phyloP scores from a whole-genome alignment of 2,329 filamentous ascomycete species.

The Gaeumannomyces sp. region DNA sequence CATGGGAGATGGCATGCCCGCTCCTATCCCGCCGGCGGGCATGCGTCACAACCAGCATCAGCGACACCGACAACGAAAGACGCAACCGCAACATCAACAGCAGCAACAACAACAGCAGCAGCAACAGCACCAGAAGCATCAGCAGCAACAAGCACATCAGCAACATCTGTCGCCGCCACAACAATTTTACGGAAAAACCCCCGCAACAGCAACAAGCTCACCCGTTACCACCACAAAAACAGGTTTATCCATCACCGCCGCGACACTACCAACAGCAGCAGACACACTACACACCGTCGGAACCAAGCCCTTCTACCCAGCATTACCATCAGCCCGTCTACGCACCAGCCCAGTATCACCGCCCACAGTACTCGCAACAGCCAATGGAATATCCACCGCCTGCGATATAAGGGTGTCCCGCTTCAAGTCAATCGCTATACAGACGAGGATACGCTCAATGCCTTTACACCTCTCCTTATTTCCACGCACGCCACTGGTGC shows the following conservation, averaged over 20 bases:
- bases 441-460: too few relatives aligned
- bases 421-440: too few relatives aligned
- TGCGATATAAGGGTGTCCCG: too few relatives aligned
- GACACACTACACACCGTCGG: background rate
- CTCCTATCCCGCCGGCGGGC: too few relatives aligned
- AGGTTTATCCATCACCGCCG: too few relatives aligned
- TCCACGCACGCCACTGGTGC: too few relatives aligned
- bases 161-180: background rate
- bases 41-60: background rate
- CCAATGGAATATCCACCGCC: too few relatives aligned
- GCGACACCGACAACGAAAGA: background rate
- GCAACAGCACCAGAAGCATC: background rate
- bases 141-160: background rate
- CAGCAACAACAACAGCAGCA: background rate
- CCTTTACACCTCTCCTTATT: too few relatives aligned
- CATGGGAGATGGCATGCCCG: background rate
- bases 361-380: too few relatives aligned
- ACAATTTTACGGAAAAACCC: background rate
- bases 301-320: too few relatives aligned
- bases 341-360: too few relatives aligned
- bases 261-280: background rate
- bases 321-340: background rate
- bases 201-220: too few relatives aligned
- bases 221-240: background rate
- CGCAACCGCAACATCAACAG: background rate